Percentiles rank a stretch among this genome's conserved stretches.
Evolutionary conservation across 108 stramenopile species (phyloP).

Genomic region (Nitzschia sp.): DNA sequence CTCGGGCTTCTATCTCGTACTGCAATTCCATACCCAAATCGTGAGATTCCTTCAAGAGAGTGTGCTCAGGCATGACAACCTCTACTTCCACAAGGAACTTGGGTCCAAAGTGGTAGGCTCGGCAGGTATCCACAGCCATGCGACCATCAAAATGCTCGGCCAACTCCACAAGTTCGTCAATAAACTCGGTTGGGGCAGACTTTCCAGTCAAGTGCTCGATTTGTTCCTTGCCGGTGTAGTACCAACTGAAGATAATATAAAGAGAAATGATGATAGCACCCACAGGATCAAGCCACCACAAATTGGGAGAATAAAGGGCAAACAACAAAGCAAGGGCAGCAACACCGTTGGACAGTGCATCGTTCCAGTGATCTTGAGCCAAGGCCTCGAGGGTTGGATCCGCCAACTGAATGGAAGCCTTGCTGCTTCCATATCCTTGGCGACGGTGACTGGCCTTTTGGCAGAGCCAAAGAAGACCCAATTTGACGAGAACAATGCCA

Average conservation of each 20-base stretch:
- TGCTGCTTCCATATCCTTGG: slow-evolving; percentile 6
- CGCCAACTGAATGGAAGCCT: slow-evolving; percentile 38
- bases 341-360: slow-evolving; percentile 81
- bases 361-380: slow-evolving; percentile 95
- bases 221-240: slow-evolving; percentile 86
- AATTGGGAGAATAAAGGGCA: slow-evolving; percentile 45
- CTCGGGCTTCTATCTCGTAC: slow-evolving; percentile 87
- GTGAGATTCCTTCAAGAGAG: slow-evolving; percentile 80
- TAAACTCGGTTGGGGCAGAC: slow-evolving; percentile 83
- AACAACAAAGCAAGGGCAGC: slow-evolving; percentile 80
- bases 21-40: slow-evolving; percentile 95
- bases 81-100: slow-evolving; percentile 94
- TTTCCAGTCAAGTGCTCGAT: slow-evolving; percentile 91
- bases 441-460: slow-evolving; percentile 35
- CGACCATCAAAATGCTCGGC: slow-evolving; percentile 78
- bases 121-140: slow-evolving; percentile 78
- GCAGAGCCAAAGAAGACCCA: slow-evolving; percentile 65
- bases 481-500: slow-evolving; percentile 79
- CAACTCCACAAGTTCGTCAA: slow-evolving; percentile 78
- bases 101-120: slow-evolving; percentile 95
- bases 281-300: slow-evolving; percentile 87
- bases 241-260: slow-evolving; percentile 92
- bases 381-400: slow-evolving; percentile 84
- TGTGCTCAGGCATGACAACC: slow-evolving; percentile 83
- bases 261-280: slow-evolving; percentile 89